Evolutionary conservation across 306 rosid species (phyloP).

Genomic region (Begonia peltatifolia): DNA sequence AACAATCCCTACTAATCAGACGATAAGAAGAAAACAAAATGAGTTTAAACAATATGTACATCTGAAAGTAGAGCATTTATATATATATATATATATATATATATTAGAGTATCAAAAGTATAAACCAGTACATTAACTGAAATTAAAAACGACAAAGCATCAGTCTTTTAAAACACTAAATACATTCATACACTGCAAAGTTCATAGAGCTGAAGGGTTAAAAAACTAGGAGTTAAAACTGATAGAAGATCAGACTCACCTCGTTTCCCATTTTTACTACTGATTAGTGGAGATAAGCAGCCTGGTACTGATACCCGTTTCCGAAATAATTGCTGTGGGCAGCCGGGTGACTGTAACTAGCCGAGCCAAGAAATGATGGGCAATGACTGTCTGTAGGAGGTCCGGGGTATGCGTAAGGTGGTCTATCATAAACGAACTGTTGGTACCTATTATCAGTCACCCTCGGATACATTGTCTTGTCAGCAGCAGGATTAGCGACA

Average conservation of each 20-base stretch:
- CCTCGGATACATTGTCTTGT: slow-evolving; percentile 60
- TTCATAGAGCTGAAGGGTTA: slow-evolving; percentile 46
- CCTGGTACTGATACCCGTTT: slow-evolving; percentile 83
- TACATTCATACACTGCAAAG: slow-evolving; percentile 47
- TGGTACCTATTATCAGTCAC: slow-evolving; percentile 73
- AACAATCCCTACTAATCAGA: too few relatives aligned
- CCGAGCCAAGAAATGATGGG: slow-evolving; percentile 47
- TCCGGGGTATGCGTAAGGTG: slow-evolving; percentile 46
- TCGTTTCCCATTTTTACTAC: slow-evolving; percentile 24
- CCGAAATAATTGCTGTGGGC: slow-evolving; percentile 75
- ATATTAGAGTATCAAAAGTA: slow-evolving; percentile 64
- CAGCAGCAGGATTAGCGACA: slow-evolving; percentile 38
- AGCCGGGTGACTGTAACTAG: slow-evolving; percentile 58
- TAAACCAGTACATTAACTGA: slow-evolving; percentile 41
- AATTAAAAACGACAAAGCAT: slow-evolving; percentile 28
- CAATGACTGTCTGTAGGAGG: slow-evolving; percentile 60
- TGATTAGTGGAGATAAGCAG: slow-evolving; percentile 80
- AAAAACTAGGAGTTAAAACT: slow-evolving; percentile 20
- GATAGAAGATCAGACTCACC: slow-evolving; percentile 44
- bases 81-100: slow-evolving; percentile 17
- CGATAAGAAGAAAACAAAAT: too few relatives aligned
- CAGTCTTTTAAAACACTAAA: slow-evolving; percentile 35
- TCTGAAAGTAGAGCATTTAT: too few relatives aligned
- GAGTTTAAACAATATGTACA: too few relatives aligned
- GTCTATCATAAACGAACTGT: slow-evolving; percentile 57